Conservation (phyloP, 2,329 filamentous ascomycete genomes). For the Leptoxyphium fumago region DNA sequence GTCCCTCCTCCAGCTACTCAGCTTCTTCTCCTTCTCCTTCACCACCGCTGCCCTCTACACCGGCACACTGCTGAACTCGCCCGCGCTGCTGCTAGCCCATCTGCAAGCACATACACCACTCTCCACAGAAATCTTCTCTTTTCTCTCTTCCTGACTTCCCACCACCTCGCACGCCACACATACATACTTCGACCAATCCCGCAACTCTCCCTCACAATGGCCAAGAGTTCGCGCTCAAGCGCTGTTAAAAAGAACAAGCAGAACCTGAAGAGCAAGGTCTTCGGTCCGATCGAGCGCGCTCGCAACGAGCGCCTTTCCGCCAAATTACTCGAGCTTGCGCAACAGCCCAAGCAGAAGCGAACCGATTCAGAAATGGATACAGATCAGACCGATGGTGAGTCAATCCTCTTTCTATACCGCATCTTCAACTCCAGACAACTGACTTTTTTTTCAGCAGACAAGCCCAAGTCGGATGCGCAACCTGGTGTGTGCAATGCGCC, state of each 20-base stretch:
- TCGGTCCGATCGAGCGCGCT: conserved; percentile 66
- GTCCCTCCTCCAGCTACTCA: too few species aligned
- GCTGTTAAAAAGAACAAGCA: conserved; percentile 70
- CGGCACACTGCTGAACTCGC: neutral
- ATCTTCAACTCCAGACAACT: neutral
- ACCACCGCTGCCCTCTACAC: too few species aligned
- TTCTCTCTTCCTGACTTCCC: neutral
- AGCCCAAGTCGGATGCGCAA: conserved; percentile 1
- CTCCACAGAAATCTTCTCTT: neutral
- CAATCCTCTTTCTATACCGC: neutral
- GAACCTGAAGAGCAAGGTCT: conserved; percentile 65
- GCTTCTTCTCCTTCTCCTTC: too few species aligned
- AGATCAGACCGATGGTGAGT: conserved; percentile 27
- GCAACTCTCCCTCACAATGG: conserved; percentile 47
- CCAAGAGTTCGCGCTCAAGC: conserved; percentile 71
- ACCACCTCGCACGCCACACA: neutral
- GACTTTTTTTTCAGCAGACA: neutral
- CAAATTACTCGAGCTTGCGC: conserved; percentile 68
- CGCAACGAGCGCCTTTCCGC: conserved; percentile 71
- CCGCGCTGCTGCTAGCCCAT: neutral
- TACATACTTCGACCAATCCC: neutral
- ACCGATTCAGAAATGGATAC: conserved; percentile 26
- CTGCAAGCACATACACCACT: neutral
- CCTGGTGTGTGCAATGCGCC: conserved; percentile 3
- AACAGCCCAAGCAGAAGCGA: conserved; percentile 51